These are phyloP conservation scores for Penicillium angulare DNA, from an alignment of 495 filamentous ascomycete genomes.

Conservation along the genomic window DNA sequence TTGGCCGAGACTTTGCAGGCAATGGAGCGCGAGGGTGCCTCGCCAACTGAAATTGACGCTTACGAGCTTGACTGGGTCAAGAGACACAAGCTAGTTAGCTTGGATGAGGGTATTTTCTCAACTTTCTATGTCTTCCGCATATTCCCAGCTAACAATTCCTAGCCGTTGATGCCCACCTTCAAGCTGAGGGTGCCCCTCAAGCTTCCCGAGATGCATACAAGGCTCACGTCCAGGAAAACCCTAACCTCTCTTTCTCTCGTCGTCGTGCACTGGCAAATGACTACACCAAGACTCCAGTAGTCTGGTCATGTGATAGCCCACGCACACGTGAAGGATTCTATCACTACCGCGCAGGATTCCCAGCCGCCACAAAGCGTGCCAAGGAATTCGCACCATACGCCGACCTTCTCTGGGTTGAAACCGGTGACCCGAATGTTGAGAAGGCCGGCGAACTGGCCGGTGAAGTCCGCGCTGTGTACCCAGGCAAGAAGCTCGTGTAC, in stretches of 20 bases:
- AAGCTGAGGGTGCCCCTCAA: constrained; percentile 56
- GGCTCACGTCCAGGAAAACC: constrained; percentile 53
- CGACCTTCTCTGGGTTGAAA: constrained; percentile 97
- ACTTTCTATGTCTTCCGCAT: background rate
- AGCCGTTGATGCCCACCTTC: constrained; percentile 74
- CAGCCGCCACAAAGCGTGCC: constrained; percentile 87
- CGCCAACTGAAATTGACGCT: constrained; percentile 74
- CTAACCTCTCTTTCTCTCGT: constrained; percentile 70
- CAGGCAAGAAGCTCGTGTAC: constrained; percentile 90
- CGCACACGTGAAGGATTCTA: constrained; percentile 95
- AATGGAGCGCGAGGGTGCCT: constrained; percentile 80
- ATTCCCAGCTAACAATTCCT: constrained; percentile 20
- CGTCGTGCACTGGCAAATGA: constrained; percentile 68
- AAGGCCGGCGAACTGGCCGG: constrained; percentile 72
- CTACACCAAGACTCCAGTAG: constrained; percentile 63
- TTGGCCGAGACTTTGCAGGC: constrained; percentile 85
- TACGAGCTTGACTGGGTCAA: constrained; percentile 92
- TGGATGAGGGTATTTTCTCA: constrained; percentile 69
- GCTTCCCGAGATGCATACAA: constrained; percentile 66
- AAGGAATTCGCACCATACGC: constrained; percentile 89
- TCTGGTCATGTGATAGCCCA: constrained; percentile 88
- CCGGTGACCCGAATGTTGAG: constrained; percentile 77
- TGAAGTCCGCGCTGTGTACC: constrained; percentile 62
- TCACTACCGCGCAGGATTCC: constrained; percentile 87
- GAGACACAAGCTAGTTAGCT: constrained; percentile 79